Evolutionary conservation across 2,329 filamentous ascomycete species (phyloP).

Genomic region (Diplodia seriata): DNA sequence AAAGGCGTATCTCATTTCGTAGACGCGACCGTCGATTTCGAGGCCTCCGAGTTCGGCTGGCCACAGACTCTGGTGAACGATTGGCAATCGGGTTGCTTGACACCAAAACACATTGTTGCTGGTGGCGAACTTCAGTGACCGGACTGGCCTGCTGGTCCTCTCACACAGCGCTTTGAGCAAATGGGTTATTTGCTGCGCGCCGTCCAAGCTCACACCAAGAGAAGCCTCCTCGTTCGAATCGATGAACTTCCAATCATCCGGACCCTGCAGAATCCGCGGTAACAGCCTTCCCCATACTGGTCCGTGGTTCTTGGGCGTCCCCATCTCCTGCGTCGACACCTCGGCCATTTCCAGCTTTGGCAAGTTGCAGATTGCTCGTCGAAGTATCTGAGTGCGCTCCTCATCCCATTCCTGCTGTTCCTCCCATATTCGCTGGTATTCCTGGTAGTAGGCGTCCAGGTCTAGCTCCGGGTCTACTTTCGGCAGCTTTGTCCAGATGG

Average conservation of each 20-base stretch:
- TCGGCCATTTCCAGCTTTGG: constrained; percentile 20
- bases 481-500: constrained; percentile 14
- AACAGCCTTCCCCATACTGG: constrained; percentile 26
- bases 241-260: constrained; percentile 30
- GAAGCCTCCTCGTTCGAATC: constrained; percentile 22
- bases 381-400: constrained; percentile 1
- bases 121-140: constrained; percentile 20
- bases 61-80: constrained; percentile 5
- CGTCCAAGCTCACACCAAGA: constrained; percentile 17
- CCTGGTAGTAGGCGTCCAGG: constrained; percentile 7
- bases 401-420: constrained; percentile 32
- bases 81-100: constrained; percentile 3
- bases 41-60: constrained; percentile 11
- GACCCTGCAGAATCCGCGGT: constrained; percentile 22
- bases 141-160: background rate
- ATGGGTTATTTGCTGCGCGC: constrained; percentile 17
- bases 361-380: constrained; percentile 17
- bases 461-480: constrained; percentile 18
- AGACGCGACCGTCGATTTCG: constrained; percentile 9
- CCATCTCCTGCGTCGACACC: constrained; percentile 13
- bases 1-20: constrained; percentile 24
- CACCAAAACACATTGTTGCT: constrained; percentile 21
- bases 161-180: constrained; percentile 27
- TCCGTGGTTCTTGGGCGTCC: constrained; percentile 16
- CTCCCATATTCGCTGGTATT: constrained; percentile 16